Evolutionary conservation across 345 rosid species (phyloP).

Genomic region (Hirschfeldia incana): DNA sequence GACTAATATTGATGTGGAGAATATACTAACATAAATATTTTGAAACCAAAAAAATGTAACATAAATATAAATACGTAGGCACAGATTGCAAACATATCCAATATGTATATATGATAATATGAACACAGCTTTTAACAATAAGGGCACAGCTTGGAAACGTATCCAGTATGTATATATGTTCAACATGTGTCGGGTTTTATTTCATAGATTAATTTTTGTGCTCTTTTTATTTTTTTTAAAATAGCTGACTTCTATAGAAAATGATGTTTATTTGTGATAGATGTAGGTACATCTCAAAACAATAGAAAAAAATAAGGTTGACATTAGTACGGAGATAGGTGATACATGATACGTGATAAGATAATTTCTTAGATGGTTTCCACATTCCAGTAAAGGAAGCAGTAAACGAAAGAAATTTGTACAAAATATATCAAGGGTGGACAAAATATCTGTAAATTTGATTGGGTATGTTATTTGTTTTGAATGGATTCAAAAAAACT

Average conservation of each 20-base stretch:
- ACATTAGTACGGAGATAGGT: background rate
- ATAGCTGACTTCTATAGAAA: conserved; percentile 19
- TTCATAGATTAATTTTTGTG: background rate
- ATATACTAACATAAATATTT: background rate
- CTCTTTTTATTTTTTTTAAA: background rate
- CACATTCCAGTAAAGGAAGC: too few species aligned
- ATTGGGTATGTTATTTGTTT: too few species aligned
- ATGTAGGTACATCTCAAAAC: background rate
- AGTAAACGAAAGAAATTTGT: too few species aligned
- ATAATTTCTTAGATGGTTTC: too few species aligned
- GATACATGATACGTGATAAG: background rate
- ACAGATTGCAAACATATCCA: too few species aligned
- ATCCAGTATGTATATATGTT: background rate
- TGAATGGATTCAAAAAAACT: too few species aligned
- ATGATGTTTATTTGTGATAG: background rate
- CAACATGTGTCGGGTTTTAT: background rate
- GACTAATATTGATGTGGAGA: background rate
- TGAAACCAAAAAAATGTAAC: background rate
- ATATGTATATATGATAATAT: too few species aligned
- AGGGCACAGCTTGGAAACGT: background rate
- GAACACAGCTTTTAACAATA: too few species aligned
- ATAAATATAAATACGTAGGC: background rate
- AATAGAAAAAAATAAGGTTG: background rate
- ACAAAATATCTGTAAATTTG: too few species aligned
- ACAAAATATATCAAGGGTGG: too few species aligned